Conservation (phyloP, 495 filamentous ascomycete species). For the Clavariopsis aquatica region DNA sequence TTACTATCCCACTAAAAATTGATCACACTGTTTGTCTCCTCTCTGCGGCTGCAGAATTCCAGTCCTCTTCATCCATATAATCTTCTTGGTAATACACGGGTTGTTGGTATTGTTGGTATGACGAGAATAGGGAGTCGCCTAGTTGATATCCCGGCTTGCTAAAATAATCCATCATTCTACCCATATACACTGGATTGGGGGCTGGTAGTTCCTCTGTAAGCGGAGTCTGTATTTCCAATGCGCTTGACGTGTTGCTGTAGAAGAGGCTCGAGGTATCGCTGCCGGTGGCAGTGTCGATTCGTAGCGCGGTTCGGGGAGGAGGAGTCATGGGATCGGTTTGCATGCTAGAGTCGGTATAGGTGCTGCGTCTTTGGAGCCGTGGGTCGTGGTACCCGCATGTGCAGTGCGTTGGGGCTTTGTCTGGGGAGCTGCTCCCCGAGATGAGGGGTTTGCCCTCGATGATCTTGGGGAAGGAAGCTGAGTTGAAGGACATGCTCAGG, state of each 20-base stretch:
- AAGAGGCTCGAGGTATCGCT: conserved; percentile 8
- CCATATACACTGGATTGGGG: conserved; percentile 29
- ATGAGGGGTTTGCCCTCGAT: conserved; percentile 15
- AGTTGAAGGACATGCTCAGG: conserved; percentile 27
- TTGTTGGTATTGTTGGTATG: conserved; percentile 5
- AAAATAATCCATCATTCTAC: conserved; percentile 35
- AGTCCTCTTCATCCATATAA: not conserved
- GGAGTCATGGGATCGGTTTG: conserved; percentile 25
- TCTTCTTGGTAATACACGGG: conserved; percentile 4
- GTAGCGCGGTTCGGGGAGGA: conserved; percentile 11
- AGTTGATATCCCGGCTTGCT: conserved; percentile 31
- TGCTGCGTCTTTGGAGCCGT: not conserved
- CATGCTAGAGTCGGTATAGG: conserved; percentile 26
- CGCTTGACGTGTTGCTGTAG: conserved; percentile 7
- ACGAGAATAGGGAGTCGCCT: conserved; percentile 25
- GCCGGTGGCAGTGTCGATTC: not conserved
- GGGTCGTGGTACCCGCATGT: conserved; percentile 18
- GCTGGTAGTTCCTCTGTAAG: not conserved
- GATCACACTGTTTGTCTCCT: conserved; percentile 19
- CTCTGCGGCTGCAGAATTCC: conserved; percentile 8
- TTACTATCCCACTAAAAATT: too few relatives aligned
- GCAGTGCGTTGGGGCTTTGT: not conserved
- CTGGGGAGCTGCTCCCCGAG: not conserved
- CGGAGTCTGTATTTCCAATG: conserved; percentile 8
- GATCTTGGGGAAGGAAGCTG: conserved; percentile 15